A percentile compares a stretch with the other conserved stretches of the same genome.
These are phyloP conservation scores for Alternaria novae-zelandiae DNA, from an alignment of 2,329 filamentous ascomycete genomes.

Conservation along the genomic window DNA sequence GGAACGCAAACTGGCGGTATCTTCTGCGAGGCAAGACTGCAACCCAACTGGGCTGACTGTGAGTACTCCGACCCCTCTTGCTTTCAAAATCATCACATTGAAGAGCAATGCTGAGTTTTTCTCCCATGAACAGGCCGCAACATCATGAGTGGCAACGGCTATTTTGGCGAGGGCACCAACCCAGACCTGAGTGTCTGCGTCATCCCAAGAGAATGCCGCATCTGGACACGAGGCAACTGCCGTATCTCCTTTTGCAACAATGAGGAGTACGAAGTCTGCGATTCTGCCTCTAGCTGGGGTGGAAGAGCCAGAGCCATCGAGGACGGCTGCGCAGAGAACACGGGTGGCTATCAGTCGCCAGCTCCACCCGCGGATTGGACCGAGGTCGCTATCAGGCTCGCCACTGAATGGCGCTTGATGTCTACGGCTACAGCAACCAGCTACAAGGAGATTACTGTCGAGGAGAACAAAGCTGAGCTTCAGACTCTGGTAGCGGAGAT, in stretches of 20 bases:
- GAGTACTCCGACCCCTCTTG: not conserved
- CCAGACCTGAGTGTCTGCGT: not conserved
- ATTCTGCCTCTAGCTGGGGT: not conserved
- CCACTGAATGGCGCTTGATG: not conserved
- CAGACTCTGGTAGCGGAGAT: not conserved
- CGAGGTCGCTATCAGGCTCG: not conserved
- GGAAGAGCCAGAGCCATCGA: not conserved
- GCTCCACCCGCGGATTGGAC: not conserved
- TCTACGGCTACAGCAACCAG: not conserved
- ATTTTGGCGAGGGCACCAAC: not conserved
- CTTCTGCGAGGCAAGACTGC: not conserved
- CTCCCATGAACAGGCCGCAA: not conserved
- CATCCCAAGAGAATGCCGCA: not conserved
- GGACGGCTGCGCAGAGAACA: not conserved
- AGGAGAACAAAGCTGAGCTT: not conserved
- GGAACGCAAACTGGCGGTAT: not conserved
- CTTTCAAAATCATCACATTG: not conserved
- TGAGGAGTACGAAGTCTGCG: not conserved
- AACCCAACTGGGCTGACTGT: not conserved
- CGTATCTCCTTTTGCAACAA: conserved; percentile 1
- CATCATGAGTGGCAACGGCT: not conserved
- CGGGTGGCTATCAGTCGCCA: not conserved
- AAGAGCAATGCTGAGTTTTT: not conserved
- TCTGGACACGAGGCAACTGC: not conserved
- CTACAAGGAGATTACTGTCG: not conserved